These are phyloP conservation scores for Trametes sanguinea DNA, from an alignment of 768 basidiomycete species.

Conservation along the genomic window DNA sequence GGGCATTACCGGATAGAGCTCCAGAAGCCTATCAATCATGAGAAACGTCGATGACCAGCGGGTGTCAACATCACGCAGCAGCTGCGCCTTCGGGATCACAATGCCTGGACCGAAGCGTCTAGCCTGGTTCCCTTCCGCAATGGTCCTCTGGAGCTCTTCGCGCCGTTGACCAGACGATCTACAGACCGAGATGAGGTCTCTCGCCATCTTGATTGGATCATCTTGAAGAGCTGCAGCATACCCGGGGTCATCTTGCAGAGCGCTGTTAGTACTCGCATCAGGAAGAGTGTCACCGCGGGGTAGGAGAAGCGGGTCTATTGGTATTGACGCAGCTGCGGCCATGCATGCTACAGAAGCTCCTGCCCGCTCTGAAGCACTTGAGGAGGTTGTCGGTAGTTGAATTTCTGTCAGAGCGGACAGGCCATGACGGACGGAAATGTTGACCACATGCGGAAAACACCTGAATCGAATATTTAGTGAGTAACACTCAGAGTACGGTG, in stretches of 20 bases:
- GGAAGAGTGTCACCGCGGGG: no score
- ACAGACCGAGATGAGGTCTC: slow-evolving; percentile 34
- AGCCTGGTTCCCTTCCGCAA: slow-evolving; percentile 31
- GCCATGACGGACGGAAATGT: neutral
- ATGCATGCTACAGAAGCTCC: neutral
- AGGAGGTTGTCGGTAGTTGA: neutral
- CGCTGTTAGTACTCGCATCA: neutral
- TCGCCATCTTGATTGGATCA: slow-evolving; percentile 31
- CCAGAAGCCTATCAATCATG: slow-evolving; percentile 38
- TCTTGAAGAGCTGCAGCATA: slow-evolving; percentile 18
- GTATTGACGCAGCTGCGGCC: no score
- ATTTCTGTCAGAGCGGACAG: neutral
- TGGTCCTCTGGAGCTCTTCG: slow-evolving; percentile 28
- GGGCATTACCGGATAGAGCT: slow-evolving; percentile 35
- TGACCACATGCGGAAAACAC: slow-evolving; percentile 4
- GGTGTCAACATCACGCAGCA: slow-evolving; percentile 37
- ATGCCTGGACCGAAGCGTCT: slow-evolving; percentile 14
- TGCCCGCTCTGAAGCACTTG: neutral
- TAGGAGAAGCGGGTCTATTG: no score
- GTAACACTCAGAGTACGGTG: neutral
- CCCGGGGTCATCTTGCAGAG: neutral
- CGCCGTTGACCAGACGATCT: slow-evolving; percentile 33
- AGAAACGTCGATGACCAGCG: slow-evolving; percentile 40
- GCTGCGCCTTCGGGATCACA: slow-evolving; percentile 26
- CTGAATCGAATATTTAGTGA: neutral